These are phyloP conservation scores for Diaporthe batatas DNA, from an alignment of 2,329 filamentous ascomycete genomes.

Conservation along the genomic window DNA sequence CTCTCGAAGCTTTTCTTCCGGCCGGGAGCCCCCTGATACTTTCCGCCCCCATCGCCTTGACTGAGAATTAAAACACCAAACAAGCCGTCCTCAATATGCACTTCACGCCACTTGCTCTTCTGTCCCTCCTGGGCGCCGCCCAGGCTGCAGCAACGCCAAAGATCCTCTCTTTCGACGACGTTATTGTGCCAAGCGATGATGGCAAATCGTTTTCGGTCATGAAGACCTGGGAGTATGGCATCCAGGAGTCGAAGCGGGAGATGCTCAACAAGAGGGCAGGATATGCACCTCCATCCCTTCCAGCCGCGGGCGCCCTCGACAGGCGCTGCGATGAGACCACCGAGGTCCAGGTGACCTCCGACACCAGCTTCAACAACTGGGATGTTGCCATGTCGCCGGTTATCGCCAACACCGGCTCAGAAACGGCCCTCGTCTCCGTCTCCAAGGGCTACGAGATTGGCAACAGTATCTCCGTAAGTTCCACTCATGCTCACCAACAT, in stretches of 20 bases:
- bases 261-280: conserved; percentile 32
- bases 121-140: conserved; percentile 34
- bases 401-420: conserved; percentile 48
- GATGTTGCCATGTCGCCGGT: conserved; percentile 55
- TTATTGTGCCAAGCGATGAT: conserved; percentile 47
- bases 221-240: conserved; percentile 47
- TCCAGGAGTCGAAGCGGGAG: conserved; percentile 40
- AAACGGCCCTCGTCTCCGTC: conserved; percentile 49
- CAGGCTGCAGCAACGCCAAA: conserved; percentile 33
- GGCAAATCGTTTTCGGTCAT: conserved; percentile 45
- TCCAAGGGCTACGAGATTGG: conserved; percentile 51
- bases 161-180: conserved; percentile 43
- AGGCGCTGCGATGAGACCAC: conserved; percentile 44
- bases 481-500: not conserved
- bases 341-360: conserved; percentile 46
- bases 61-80: not conserved
- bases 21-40: conserved; percentile 29
- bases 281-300: conserved; percentile 2
- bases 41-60: not conserved
- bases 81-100: conserved; percentile 9
- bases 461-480: conserved; percentile 50
- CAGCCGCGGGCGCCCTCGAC: not conserved
- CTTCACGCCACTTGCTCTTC: conserved; percentile 14
- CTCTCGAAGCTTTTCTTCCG: conserved; percentile 27
- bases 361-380: conserved; percentile 54